Evolutionary conservation across 2,329 filamentous ascomycete species (phyloP).

Genomic region (Pseudopithomyces chartarum): DNA sequence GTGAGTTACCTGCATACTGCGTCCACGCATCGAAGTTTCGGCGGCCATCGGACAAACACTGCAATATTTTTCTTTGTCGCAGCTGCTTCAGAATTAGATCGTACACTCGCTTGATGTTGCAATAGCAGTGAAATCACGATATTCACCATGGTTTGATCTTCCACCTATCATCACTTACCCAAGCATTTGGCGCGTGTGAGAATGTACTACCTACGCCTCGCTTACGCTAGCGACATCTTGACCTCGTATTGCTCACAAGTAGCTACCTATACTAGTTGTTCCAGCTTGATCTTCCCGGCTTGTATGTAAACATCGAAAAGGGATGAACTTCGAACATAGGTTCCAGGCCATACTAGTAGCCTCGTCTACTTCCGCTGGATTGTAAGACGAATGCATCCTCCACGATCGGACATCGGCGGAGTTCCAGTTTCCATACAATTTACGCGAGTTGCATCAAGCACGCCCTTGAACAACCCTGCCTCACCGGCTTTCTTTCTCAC

Average conservation of each 20-base stretch:
- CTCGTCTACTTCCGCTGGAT: constrained; percentile 1
- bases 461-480: neutral
- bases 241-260: constrained; percentile 8
- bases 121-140: no score
- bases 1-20: neutral
- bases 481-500: neutral
- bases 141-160: no score
- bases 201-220: no score
- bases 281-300: no score
- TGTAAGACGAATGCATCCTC: neutral
- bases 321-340: no score
- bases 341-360: no score
- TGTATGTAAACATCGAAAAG: no score
- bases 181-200: no score
- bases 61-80: neutral
- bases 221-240: no score
- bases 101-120: no score
- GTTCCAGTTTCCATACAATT: neutral
- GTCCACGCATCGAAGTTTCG: neutral
- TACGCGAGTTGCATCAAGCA: neutral
- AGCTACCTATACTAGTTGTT: neutral
- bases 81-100: no score
- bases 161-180: no score
- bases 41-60: neutral
- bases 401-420: constrained; percentile 1